A percentile compares a stretch with the other conserved stretches of the same genome.
Conservation (phyloP, 164 flowering plant species). For the Santalum album region DNA sequence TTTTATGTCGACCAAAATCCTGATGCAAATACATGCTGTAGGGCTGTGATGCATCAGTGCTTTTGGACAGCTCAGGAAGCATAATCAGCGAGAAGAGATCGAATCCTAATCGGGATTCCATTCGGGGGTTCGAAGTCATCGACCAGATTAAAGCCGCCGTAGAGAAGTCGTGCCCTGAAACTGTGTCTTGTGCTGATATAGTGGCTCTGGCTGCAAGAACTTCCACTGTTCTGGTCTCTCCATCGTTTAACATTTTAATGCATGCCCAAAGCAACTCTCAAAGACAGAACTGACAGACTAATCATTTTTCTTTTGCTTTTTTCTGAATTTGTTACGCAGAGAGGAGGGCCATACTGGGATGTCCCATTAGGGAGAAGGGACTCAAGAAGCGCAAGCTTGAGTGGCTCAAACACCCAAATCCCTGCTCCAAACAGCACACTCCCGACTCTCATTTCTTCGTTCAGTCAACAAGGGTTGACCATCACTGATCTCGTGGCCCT, state of each 20-base stretch:
- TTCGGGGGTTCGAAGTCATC: constrained; percentile 78
- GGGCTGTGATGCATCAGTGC: constrained; percentile 90
- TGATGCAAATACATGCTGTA: constrained; percentile 5
- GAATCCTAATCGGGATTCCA: constrained; percentile 65
- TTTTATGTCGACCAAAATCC: too few species aligned
- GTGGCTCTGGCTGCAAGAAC: constrained; percentile 87
- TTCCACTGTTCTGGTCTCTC: constrained; percentile 65
- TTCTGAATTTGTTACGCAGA: constrained; percentile 29
- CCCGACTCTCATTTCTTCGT: constrained; percentile 78
- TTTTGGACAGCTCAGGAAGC: constrained; percentile 63
- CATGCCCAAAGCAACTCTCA: too few species aligned
- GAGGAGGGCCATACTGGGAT: constrained; percentile 88
- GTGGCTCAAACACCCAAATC: constrained; percentile 90
- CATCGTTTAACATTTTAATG: background rate
- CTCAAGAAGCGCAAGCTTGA: constrained; percentile 73
- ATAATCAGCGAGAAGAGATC: constrained; percentile 73
- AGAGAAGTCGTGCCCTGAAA: constrained; percentile 78
- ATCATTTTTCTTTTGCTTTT: background rate
- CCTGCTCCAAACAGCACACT: constrained; percentile 98
- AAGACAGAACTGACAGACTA: background rate
- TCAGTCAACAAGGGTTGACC: constrained; percentile 63
- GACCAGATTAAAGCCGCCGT: constrained; percentile 79
- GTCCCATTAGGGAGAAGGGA: constrained; percentile 97
- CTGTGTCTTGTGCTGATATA: constrained; percentile 95
- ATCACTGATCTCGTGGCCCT: constrained; percentile 80